Base-by-base conservation (phyloP, 1,284 basidiomycete species). In the Cronartium ribicola region DNA sequence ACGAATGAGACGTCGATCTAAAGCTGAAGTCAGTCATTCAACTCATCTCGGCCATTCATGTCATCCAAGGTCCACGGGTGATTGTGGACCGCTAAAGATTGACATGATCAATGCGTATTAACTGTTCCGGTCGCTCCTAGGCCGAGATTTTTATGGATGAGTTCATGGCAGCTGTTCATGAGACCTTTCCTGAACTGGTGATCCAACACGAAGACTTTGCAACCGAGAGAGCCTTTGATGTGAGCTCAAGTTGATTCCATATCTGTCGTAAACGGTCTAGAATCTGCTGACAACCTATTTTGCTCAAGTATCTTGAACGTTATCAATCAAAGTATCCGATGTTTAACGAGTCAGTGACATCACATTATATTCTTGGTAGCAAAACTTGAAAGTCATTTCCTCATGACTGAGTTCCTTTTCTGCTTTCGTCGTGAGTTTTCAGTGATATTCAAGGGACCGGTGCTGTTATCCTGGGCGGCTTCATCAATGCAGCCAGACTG, bases 391-490 rank as follows among this genome's bases (percentile, higher is more conserved):
- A 17, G 4, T n/a, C 14, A 7, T 48, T 20, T 3, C n/a, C 13
- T 66, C 4, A 65, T 37, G 29, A 48, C 60, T 46, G 22, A 37
- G 14, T 4, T 14, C 29, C n/a, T 55, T 55, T 75, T 39, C 20
- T 20, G n/a, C 3, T 29, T 29, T 29, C 10, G 22, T 57, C 13
- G 41, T 64, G 44, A 61, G 51, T 5, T 6, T 11, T 37, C 64
- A 76, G 73, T 71, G 77, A 76, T 69, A 78, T 79, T 70, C 86
- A 88, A 79, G 91, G 92, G 59, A 94, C 92, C 1, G 92, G 92
- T 37, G 90, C 90, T 44, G 94, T 97, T 77, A 90, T 96, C 62
- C 87, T 97, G 60, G 90, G 89, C 51, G 94, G 94, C 11, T 91
- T 96, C 84, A 83, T 94, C 79, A 92, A 92, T 78, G 94, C 94